These are phyloP conservation scores for Fusarium globosum DNA, from an alignment of 2,329 filamentous ascomycete species.

Conservation along the genomic window DNA sequence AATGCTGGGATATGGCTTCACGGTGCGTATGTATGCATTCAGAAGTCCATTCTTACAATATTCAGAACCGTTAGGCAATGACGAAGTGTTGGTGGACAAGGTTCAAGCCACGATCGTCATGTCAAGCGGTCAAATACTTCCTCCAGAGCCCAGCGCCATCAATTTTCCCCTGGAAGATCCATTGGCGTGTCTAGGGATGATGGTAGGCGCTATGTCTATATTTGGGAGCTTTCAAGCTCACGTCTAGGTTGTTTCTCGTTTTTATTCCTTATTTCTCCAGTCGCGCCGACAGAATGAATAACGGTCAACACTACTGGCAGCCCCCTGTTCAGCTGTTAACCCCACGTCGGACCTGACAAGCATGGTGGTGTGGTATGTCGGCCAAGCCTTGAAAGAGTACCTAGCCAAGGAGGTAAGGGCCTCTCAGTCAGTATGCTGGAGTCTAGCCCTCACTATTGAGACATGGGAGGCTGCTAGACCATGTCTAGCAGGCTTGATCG, in stretches of 20 bases:
- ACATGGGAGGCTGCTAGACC: constrained; percentile 17
- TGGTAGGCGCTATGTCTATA: constrained; percentile 16
- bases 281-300: constrained; percentile 10
- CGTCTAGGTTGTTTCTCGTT: not conserved
- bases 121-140: constrained; percentile 31
- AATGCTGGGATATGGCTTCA: constrained; percentile 27
- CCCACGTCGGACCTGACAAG: constrained; percentile 8
- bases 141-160: constrained; percentile 1
- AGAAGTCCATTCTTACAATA: constrained; percentile 17
- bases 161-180: constrained; percentile 39
- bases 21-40: constrained; percentile 26
- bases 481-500: not conserved
- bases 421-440: constrained; percentile 13
- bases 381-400: not conserved
- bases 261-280: not conserved
- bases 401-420: not conserved
- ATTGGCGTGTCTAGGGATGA: constrained; percentile 25
- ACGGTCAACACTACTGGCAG: constrained; percentile 11
- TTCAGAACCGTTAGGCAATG: constrained; percentile 35
- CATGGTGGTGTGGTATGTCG: constrained; percentile 8
- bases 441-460: constrained; percentile 16
- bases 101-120: constrained; percentile 36
- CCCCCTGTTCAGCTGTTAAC: constrained; percentile 27
- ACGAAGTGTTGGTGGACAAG: constrained; percentile 13
- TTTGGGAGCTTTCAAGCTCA: constrained; percentile 1